phyloP scores from a whole-genome alignment of 2,329 filamentous ascomycete species.

The Incumbomyces delicatus region DNA sequence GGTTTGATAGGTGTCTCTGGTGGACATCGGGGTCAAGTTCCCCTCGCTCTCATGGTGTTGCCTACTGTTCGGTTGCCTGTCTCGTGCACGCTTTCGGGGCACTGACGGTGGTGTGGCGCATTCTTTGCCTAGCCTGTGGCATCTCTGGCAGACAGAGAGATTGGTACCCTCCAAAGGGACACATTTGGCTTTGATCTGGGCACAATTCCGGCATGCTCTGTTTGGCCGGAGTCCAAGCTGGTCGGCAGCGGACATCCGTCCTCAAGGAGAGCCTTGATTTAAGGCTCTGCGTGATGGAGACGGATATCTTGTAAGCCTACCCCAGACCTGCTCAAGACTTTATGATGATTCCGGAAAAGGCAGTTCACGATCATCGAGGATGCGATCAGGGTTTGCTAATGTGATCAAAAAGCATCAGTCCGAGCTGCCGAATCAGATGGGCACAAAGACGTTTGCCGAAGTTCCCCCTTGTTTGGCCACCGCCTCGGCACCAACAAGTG shows the following conservation, averaged over 20 bases:
- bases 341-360: too few relatives aligned
- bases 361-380: too few relatives aligned
- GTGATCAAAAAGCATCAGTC: too few relatives aligned
- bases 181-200: constrained; percentile 15
- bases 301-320: too few relatives aligned
- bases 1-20: not conserved
- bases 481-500: too few relatives aligned
- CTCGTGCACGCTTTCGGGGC: constrained; percentile 6
- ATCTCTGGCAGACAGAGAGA: constrained; percentile 11
- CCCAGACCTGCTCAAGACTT: too few relatives aligned
- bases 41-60: constrained; percentile 10
- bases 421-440: too few relatives aligned
- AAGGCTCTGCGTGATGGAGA: too few relatives aligned
- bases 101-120: constrained; percentile 13
- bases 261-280: too few relatives aligned
- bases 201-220: constrained; percentile 12
- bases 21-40: constrained; percentile 8
- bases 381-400: too few relatives aligned
- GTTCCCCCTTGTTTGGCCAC: too few relatives aligned
- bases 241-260: not conserved
- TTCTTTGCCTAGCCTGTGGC: constrained; percentile 11
- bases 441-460: too few relatives aligned
- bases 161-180: constrained; percentile 7
- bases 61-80: not conserved
- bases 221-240: constrained; percentile 11